A percentile compares a stretch with the other conserved stretches of the same genome.
These are phyloP conservation scores for Fusarium metavorans DNA, from an alignment of 2,329 filamentous ascomycete species.

Conservation along the genomic window DNA sequence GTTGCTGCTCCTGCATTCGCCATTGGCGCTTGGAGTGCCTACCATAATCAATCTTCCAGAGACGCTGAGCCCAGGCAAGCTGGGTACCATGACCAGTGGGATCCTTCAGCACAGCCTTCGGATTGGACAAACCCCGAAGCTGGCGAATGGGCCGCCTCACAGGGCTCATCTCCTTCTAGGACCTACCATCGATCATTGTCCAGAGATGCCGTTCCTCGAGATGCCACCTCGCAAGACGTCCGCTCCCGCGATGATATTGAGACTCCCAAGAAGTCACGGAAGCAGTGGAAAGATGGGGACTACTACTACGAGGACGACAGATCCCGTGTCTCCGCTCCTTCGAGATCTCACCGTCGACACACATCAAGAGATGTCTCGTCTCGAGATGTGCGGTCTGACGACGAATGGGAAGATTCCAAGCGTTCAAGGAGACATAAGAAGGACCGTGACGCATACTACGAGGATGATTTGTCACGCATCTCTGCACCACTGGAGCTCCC, in stretches of 20 bases:
- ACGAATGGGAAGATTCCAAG: slow-evolving; percentile 29
- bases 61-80: slow-evolving; percentile 14
- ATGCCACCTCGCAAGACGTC: slow-evolving; percentile 26
- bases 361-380: slow-evolving; percentile 31
- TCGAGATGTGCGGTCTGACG: slow-evolving; percentile 37
- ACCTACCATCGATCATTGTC: slow-evolving; percentile 6
- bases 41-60: neutral
- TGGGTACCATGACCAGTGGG: slow-evolving; percentile 1
- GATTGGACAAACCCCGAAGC: neutral
- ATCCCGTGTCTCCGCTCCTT: slow-evolving; percentile 28
- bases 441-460: slow-evolving; percentile 25
- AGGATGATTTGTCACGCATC: slow-evolving; percentile 25
- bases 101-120: neutral
- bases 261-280: slow-evolving; percentile 16
- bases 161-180: slow-evolving; percentile 36
- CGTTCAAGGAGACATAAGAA: slow-evolving; percentile 34
- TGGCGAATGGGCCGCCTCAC: slow-evolving; percentile 48
- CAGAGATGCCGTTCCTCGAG: slow-evolving; percentile 3
- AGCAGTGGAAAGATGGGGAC: slow-evolving; percentile 26
- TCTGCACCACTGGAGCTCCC: slow-evolving; percentile 20
- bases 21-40: slow-evolving; percentile 29
- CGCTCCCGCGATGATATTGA: slow-evolving; percentile 31
- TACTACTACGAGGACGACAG: slow-evolving; percentile 32
- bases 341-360: slow-evolving; percentile 24
- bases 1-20: slow-evolving; percentile 35